phyloP scores from a whole-genome alignment of 177 flowering plant species.

The Vitis hybrid region DNA sequence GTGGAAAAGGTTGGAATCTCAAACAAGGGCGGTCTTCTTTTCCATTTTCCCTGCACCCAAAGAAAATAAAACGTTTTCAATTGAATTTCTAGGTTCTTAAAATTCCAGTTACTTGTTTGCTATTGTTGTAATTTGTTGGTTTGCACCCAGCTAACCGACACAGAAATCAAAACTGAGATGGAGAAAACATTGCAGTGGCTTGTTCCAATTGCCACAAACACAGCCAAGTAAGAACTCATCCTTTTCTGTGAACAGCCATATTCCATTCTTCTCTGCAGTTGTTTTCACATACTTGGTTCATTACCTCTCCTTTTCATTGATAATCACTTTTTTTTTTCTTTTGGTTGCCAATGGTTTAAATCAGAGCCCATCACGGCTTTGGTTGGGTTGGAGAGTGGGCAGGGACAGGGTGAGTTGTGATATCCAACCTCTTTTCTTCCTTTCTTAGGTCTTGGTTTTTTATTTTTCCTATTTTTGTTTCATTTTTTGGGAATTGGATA shows the following conservation, averaged over 20 bases:
- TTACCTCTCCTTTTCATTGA: background rate
- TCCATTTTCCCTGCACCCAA: no score
- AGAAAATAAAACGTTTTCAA: no score
- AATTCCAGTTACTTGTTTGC: no score
- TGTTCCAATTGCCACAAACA: constrained; percentile 78
- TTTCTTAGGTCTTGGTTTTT: background rate
- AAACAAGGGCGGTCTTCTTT: no score
- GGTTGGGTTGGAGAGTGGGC: constrained; percentile 82
- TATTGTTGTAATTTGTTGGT: no score
- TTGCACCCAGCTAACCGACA: no score
- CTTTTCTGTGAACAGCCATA: no score
- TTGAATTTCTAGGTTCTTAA: no score
- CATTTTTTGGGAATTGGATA: background rate
- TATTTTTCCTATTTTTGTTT: background rate
- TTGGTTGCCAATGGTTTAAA: constrained; percentile 6
- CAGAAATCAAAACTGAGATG: constrained; percentile 71
- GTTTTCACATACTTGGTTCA: background rate
- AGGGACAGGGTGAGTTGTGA: constrained; percentile 36
- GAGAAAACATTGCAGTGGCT: constrained; percentile 89
- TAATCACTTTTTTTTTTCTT: background rate
- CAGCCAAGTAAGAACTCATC: constrained; percentile 57
- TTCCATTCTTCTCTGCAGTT: background rate
- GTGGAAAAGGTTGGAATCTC: no score
- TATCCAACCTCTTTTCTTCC: background rate
- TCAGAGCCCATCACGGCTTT: constrained; percentile 64